Evolutionary conservation across 805 yeast species (phyloP), one percentile per base, ranked within the genome.

Genomic region (Metschnikowia vanudenii): DNA sequence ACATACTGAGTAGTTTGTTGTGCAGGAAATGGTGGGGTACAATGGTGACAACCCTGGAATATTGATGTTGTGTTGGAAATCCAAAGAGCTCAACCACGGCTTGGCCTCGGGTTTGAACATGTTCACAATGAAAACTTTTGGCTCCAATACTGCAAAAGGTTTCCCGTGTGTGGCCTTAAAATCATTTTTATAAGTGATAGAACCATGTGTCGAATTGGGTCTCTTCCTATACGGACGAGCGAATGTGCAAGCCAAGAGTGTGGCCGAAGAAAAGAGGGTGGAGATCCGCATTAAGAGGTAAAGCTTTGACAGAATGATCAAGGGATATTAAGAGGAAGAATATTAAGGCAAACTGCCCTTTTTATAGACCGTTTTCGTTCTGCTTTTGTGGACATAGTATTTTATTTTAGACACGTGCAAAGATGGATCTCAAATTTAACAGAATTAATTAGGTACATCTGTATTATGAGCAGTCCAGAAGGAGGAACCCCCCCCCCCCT

Each of bases 31-130:
- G 17, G 69, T 57, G 28, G 85, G 84, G 68, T 73, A 81, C 28
- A 74, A 52, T 18, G 85, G 84, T n/a, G 85, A 80, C 44, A 82
- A 67, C 39, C 87, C 87, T 14, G 88, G 87, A 39, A 82, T 59
- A 24, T 84, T 71, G 54, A 82, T 69, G 63, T 81, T 80, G 62
- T 79, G 65, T n/a, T 65, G 67, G 55, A 81, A 74, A 47, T 76
- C 72, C 54, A 74, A 62, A n/a, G 71, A 66, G 44, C 69, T 63
- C 47, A 75, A 62, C 82, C 85, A 81, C 16, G 79, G 78, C 29
- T 65, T 72, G 55, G 73, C 64, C 59, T 82, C 87, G 20, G 62
- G 65, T 47, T 59, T 64, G 61, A 81, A 82, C 80, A 80, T 74
- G 54, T 80, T 77, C 50, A 81, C 65, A 50, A 82, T 61, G 53